phyloP scores from a whole-genome alignment of 164 flowering plant genomes.

The Platanus orientalis region DNA sequence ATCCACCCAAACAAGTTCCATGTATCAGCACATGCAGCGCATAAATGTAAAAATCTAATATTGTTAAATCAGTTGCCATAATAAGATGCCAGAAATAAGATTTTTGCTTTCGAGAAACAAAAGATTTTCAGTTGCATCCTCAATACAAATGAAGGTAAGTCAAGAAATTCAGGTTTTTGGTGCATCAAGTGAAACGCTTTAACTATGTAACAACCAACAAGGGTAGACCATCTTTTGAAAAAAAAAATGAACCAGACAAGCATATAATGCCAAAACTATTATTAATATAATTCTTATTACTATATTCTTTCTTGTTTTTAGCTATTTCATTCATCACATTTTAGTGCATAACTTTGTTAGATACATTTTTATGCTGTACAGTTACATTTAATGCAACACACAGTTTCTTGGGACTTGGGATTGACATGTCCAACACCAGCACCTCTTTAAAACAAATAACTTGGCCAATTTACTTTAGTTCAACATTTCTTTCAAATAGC shows the following conservation, averaged over 20 bases:
- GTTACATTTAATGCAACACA: not conserved
- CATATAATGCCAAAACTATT: not conserved
- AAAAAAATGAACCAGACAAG: not conserved
- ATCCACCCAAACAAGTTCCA: slow-evolving; percentile 16
- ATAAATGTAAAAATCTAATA: not conserved
- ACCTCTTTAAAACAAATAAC: no score
- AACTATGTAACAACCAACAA: not conserved
- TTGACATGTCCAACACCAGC: no score
- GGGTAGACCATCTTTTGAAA: not conserved
- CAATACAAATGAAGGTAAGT: not conserved
- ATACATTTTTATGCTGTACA: not conserved
- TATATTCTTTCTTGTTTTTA: not conserved
- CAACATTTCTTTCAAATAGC: no score
- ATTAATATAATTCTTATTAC: not conserved
- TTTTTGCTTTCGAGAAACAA: not conserved
- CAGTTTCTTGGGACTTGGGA: no score
- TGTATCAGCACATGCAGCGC: slow-evolving; percentile 9
- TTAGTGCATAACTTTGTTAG: not conserved
- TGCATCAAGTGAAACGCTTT: not conserved
- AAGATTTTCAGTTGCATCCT: not conserved
- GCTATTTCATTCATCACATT: no score
- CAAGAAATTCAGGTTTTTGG: not conserved
- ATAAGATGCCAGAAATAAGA: not conserved
- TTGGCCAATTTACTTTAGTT: no score
- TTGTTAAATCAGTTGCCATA: not conserved